Evolutionary conservation across 2,329 filamentous ascomycete genomes (phyloP).

Genomic region (Akanthomyces muscarius): DNA sequence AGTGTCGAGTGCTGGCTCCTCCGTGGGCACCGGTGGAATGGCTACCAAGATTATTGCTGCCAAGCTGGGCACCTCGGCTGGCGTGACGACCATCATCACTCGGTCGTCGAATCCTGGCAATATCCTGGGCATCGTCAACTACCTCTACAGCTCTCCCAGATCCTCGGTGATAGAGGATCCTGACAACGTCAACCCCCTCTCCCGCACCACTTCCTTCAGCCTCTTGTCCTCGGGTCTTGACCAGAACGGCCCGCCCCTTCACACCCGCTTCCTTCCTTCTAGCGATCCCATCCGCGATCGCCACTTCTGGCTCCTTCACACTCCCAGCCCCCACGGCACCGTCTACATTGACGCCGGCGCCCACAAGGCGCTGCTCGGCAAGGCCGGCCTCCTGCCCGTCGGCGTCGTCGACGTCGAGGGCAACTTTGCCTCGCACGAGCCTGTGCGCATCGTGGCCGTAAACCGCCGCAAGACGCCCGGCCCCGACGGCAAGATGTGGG

Average conservation of each 20-base stretch:
- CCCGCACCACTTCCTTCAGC: slow-evolving; percentile 39
- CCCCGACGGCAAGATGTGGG: slow-evolving; percentile 44
- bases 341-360: slow-evolving; percentile 92
- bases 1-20: slow-evolving; percentile 86
- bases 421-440: slow-evolving; percentile 85
- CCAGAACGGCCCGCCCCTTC: slow-evolving; percentile 57
- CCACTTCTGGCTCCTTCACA: slow-evolving; percentile 96
- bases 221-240: slow-evolving; percentile 27
- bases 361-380: slow-evolving; percentile 71
- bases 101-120: slow-evolving; percentile 91
- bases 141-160: slow-evolving; percentile 55
- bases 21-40: slow-evolving; percentile 93
- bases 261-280: slow-evolving; percentile 90
- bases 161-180: slow-evolving; percentile 23
- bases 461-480: slow-evolving; percentile 47
- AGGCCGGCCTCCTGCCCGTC: slow-evolving; percentile 83
- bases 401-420: slow-evolving; percentile 91
- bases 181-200: slow-evolving; percentile 33
- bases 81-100: slow-evolving; percentile 94
- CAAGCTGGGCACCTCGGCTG: slow-evolving; percentile 84
- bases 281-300: slow-evolving; percentile 82
- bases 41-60: slow-evolving; percentile 95
- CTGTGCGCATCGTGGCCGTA: slow-evolving; percentile 80
- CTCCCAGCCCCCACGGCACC: slow-evolving; percentile 82
- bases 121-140: slow-evolving; percentile 78